phyloP scores from a whole-genome alignment of 106 monocot genomes.

The Apostasia ramifera region DNA sequence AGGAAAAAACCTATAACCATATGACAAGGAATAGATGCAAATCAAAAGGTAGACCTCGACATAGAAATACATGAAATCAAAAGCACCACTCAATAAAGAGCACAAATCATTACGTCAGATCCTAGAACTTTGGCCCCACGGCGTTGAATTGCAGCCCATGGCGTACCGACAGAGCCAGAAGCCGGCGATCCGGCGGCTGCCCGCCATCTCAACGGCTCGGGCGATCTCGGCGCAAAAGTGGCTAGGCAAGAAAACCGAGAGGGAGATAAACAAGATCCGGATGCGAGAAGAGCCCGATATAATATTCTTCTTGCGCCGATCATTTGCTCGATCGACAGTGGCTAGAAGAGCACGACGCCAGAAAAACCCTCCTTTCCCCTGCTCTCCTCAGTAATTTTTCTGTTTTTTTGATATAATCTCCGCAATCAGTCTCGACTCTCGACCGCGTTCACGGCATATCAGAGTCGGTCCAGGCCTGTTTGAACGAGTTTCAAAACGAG shows the following conservation, averaged over 20 bases:
- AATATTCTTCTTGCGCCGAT: conserved; percentile 9
- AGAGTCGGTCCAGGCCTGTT: no score
- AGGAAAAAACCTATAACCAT: no score
- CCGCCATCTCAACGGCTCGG: neutral
- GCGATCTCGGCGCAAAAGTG: conserved; percentile 15
- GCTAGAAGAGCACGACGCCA: no score
- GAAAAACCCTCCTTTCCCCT: no score
- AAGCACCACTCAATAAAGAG: neutral
- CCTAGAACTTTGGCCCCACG: conserved; percentile 79
- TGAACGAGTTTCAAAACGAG: no score
- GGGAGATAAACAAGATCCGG: neutral
- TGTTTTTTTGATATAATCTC: no score
- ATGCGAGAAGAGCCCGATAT: conserved; percentile 5
- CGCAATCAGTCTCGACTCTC: no score
- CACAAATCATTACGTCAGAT: conserved; percentile 45
- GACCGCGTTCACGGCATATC: no score
- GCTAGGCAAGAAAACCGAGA: conserved; percentile 7
- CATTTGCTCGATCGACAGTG: conserved; percentile 9
- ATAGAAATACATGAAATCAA: neutral
- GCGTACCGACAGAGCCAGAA: conserved; percentile 24
- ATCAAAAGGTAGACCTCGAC: neutral
- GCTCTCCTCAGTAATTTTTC: no score
- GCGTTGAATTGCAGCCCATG: conserved; percentile 61
- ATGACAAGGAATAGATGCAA: neutral
- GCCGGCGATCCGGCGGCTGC: neutral